Percentiles rank a stretch among this genome's conserved stretches.
Conservation (phyloP, 805 yeast species). For the Myxozyma udenii region DNA sequence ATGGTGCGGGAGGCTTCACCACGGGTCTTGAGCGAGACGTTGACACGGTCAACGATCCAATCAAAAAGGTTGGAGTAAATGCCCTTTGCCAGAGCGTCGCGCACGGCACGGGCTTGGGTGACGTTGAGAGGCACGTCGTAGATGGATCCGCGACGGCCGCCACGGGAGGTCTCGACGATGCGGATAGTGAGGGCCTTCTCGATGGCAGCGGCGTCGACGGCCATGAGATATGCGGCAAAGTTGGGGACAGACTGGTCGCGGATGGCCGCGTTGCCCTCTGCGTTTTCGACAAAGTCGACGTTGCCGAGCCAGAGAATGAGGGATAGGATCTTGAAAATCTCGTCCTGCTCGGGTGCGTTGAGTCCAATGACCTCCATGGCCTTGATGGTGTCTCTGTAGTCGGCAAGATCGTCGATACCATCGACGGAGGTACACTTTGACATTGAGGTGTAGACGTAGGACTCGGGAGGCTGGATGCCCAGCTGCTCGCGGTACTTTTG, state of each 20-base stretch:
- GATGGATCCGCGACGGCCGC: constrained; percentile 84
- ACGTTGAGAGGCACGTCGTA: constrained; percentile 90
- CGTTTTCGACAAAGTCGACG: constrained; percentile 78
- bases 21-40: constrained; percentile 62
- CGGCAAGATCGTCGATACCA: constrained; percentile 78
- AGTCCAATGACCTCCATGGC: constrained; percentile 91
- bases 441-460: constrained; percentile 82
- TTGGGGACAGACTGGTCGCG: constrained; percentile 88
- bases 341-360: constrained; percentile 77
- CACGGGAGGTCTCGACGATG: constrained; percentile 85
- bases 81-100: constrained; percentile 94
- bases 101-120: constrained; percentile 86
- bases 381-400: constrained; percentile 71
- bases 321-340: constrained; percentile 79
- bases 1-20: constrained; percentile 61
- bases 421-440: constrained; percentile 83
- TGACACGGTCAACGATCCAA: constrained; percentile 93
- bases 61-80: constrained; percentile 89
- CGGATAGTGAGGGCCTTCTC: constrained; percentile 71
- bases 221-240: constrained; percentile 86
- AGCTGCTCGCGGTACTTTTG: constrained; percentile 75
- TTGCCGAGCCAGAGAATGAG: constrained; percentile 94
- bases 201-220: constrained; percentile 67
- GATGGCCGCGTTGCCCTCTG: constrained; percentile 77
- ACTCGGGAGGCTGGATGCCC: constrained; percentile 93